Percentiles rank a stretch among this genome's conserved stretches.
These are phyloP conservation scores for Tardiomyces digboiensis DNA, from an alignment of 1,139 yeast species.

Conservation along the genomic window DNA sequence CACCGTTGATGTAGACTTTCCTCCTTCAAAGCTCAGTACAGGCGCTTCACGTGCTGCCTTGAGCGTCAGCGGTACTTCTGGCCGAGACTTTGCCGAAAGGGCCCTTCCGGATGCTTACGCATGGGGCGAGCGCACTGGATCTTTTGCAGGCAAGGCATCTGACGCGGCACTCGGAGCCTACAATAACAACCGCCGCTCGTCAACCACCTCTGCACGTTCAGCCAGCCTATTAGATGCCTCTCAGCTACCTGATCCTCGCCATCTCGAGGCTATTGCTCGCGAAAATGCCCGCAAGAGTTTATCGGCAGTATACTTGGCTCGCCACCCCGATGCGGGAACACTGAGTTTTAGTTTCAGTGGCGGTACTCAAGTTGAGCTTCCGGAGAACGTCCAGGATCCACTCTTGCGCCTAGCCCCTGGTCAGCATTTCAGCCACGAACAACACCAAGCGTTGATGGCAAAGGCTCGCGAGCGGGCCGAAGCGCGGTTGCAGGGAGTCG, in stretches of 20 bases:
- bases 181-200: conserved; percentile 5
- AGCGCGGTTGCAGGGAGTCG: conserved; percentile 26
- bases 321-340: background rate
- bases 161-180: conserved; percentile 9
- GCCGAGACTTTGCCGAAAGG: conserved; percentile 25
- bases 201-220: conserved; percentile 2
- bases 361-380: background rate
- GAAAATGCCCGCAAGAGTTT: conserved; percentile 24
- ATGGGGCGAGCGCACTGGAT: conserved; percentile 18
- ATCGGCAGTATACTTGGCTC: conserved; percentile 19
- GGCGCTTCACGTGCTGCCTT: conserved; percentile 21
- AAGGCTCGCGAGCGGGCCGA: conserved; percentile 29
- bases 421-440: conserved; percentile 28
- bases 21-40: conserved; percentile 7
- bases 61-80: conserved; percentile 22
- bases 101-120: conserved; percentile 28
- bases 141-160: conserved; percentile 3
- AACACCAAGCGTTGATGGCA: conserved; percentile 20
- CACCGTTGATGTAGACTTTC: conserved; percentile 10
- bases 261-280: conserved; percentile 25
- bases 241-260: conserved; percentile 3
- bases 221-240: conserved; percentile 7
- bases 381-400: conserved; percentile 6
- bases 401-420: conserved; percentile 14
- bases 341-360: background rate